Percentiles rank a stretch among this genome's conserved stretches.
These are phyloP conservation scores for Mortierella sp. DNA, from an alignment of 371 early-diverging fungal genomes.

Conservation along the genomic window DNA sequence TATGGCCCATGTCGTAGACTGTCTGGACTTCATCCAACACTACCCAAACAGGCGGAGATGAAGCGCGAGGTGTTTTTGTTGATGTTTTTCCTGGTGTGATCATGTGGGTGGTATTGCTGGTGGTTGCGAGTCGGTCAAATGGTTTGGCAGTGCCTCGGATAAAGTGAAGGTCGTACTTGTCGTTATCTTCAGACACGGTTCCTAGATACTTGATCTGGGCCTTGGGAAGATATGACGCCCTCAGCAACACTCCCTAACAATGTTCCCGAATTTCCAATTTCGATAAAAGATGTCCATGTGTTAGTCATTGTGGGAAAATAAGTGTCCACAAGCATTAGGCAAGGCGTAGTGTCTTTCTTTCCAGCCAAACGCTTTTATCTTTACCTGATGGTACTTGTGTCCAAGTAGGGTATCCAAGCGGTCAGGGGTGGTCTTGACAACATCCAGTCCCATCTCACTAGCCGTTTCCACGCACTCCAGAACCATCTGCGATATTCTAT, in stretches of 20 bases:
- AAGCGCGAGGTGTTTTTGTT: not conserved
- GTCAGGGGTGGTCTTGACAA: not conserved
- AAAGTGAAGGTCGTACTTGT: constrained; percentile 11
- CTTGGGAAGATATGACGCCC: not conserved
- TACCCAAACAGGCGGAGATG: constrained; percentile 58
- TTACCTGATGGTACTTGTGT: constrained; percentile 4
- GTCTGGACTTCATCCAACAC: constrained; percentile 66
- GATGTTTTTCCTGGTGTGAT: not conserved
- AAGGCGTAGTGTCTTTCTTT: not conserved
- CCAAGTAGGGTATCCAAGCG: constrained; percentile 1
- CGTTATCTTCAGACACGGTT: constrained; percentile 7
- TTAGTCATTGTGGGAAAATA: no score
- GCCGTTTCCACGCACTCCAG: constrained; percentile 13
- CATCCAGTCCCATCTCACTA: not conserved
- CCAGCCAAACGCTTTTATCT: not conserved
- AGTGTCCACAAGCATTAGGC: not conserved
- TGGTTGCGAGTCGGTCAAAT: not conserved
- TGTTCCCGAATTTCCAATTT: no score
- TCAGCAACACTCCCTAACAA: constrained; percentile 22
- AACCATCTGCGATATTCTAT: not conserved
- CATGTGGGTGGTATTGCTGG: not conserved
- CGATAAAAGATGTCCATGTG: not conserved
- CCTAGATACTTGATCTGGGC: not conserved
- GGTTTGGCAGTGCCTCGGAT: not conserved
- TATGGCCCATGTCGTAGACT: constrained; percentile 71